Conservation (phyloP, 2,329 filamentous ascomycete genomes). For the Pyricularia pennisetigena region DNA sequence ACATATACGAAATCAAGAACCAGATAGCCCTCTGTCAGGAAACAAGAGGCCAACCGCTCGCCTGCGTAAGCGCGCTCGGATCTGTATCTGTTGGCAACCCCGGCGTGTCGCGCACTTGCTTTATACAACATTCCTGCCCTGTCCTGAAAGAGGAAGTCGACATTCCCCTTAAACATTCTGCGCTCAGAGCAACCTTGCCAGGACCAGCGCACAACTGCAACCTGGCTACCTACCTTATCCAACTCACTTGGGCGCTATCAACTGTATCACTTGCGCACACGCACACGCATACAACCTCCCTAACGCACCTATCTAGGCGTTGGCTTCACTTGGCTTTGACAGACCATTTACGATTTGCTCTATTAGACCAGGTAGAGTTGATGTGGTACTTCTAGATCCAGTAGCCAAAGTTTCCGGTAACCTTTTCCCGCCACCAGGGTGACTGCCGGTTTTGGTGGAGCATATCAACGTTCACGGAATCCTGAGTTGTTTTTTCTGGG, state of each 20-base stretch:
- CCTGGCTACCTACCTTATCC: not conserved
- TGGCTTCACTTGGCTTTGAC: not conserved
- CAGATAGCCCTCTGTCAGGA: not conserved
- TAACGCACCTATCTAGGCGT: not conserved
- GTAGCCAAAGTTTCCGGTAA: not conserved
- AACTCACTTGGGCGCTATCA: not conserved
- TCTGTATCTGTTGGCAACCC: not conserved
- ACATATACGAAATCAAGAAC: too few relatives aligned
- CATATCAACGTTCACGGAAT: not conserved
- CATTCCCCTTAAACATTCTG: not conserved
- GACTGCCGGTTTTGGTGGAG: not conserved
- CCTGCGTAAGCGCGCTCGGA: not conserved
- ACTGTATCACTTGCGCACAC: not conserved
- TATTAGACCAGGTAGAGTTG: not conserved
- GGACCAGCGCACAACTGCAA: not conserved
- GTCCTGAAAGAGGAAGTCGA: not conserved
- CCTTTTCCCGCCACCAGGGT: not conserved
- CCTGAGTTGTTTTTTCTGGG: not conserved
- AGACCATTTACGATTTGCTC: not conserved
- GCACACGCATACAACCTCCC: not conserved
- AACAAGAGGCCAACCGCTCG: not conserved
- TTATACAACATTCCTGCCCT: not conserved
- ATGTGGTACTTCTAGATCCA: not conserved
- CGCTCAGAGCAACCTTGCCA: not conserved
- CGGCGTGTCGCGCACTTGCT: not conserved